phyloP scores from a whole-genome alignment of 1,139 yeast genomes.

The Protomyces gravidus region DNA sequence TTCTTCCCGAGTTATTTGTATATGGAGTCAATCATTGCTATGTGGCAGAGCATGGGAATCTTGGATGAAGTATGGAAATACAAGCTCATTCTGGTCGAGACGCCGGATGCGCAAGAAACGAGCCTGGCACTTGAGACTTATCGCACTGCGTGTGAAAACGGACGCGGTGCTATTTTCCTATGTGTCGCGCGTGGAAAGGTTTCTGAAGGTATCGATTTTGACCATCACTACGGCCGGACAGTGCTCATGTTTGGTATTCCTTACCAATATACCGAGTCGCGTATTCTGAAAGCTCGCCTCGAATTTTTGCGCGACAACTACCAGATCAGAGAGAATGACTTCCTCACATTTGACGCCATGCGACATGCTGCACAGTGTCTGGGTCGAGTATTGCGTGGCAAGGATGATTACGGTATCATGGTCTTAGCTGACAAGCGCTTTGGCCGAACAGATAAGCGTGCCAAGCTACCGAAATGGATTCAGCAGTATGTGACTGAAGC shows the following conservation, averaged over 20 bases:
- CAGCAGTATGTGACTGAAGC: slow-evolving; percentile 89
- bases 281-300: slow-evolving; percentile 86
- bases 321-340: slow-evolving; percentile 89
- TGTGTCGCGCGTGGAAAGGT: slow-evolving; percentile 99
- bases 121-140: slow-evolving; percentile 91
- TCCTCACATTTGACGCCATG: slow-evolving; percentile 97
- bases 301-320: slow-evolving; percentile 90
- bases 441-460: slow-evolving; percentile 60
- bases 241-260: slow-evolving; percentile 97
- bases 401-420: slow-evolving; percentile 98
- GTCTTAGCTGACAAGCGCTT: slow-evolving; percentile 93
- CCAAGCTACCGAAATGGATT: slow-evolving; percentile 94
- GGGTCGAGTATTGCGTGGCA: slow-evolving; percentile 94
- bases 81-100: slow-evolving; percentile 89
- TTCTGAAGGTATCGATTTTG: slow-evolving; percentile 98
- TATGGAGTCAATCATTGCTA: slow-evolving; percentile 83
- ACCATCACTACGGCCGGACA: slow-evolving; percentile 95
- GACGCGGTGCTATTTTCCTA: slow-evolving; percentile 91
- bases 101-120: slow-evolving; percentile 99
- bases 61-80: slow-evolving; percentile 98
- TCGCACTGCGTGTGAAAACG: slow-evolving; percentile 93
- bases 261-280: slow-evolving; percentile 94
- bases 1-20: slow-evolving; percentile 93
- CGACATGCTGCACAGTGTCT: slow-evolving; percentile 98
- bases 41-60: slow-evolving; percentile 99